Conservation (phyloP, 176 grass and related monocot species). For the Phyllostachys edulis region DNA sequence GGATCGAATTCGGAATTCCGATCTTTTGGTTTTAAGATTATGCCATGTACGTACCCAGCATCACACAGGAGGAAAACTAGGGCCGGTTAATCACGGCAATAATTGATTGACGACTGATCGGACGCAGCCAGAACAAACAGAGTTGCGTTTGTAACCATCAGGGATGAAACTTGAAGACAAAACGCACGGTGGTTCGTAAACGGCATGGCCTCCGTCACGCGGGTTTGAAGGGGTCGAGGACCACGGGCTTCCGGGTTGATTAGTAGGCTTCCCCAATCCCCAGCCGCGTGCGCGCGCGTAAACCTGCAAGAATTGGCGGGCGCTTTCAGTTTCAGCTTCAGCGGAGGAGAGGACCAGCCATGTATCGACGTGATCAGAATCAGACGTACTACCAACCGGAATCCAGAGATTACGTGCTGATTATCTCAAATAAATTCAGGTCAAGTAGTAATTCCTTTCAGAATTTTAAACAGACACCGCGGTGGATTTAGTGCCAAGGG, state of each 20-base stretch:
- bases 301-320: not conserved
- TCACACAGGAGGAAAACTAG: not conserved
- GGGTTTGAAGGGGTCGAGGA: not conserved
- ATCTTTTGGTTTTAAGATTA: not conserved
- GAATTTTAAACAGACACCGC: too few species aligned
- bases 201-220: not conserved
- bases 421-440: not conserved
- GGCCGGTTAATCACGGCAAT: not conserved
- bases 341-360: not conserved
- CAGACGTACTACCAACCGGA: not conserved
- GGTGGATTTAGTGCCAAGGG: not conserved
- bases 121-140: not conserved
- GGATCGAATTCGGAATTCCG: too few species aligned
- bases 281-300: not conserved
- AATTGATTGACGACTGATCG: not conserved
- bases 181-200: not conserved
- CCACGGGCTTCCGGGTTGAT: not conserved
- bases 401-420: not conserved
- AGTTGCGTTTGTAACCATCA: not conserved
- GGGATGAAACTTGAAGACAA: not conserved
- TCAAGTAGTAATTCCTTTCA: not conserved
- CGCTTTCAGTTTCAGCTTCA: not conserved
- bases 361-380: not conserved
- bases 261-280: not conserved
- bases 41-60: not conserved